Conservation (phyloP, 2,329 filamentous ascomycete genomes). For the Pleoardoris graminearum region DNA sequence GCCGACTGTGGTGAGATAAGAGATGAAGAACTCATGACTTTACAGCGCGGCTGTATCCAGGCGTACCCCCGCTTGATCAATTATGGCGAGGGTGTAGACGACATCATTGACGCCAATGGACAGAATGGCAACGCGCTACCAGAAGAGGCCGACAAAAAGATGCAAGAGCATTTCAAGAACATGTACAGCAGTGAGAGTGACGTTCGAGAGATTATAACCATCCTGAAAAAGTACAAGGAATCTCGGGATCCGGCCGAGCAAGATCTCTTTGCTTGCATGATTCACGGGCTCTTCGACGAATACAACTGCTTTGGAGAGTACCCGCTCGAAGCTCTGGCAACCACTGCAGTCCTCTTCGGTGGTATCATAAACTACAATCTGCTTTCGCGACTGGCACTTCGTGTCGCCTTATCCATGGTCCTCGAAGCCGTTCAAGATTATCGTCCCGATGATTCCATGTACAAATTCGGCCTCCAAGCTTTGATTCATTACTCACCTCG, state of each 20-base stretch:
- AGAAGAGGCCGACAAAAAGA: conserved; percentile 77
- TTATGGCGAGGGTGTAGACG: conserved; percentile 89
- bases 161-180: conserved; percentile 97
- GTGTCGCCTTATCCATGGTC: conserved; percentile 96
- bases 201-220: conserved; percentile 81
- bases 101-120: conserved; percentile 85
- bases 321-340: conserved; percentile 91
- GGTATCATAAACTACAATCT: conserved; percentile 94
- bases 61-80: conserved; percentile 95
- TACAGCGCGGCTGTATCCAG: conserved; percentile 87
- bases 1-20: conserved; percentile 57
- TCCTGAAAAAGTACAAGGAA: conserved; percentile 83
- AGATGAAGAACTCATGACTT: conserved; percentile 72
- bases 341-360: conserved; percentile 93
- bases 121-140: conserved; percentile 80
- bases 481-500: conserved; percentile 84
- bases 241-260: conserved; percentile 84
- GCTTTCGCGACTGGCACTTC: conserved; percentile 84
- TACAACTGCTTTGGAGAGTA: conserved; percentile 96
- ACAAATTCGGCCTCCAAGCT: conserved; percentile 95
- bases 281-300: conserved; percentile 95
- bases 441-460: conserved; percentile 84
- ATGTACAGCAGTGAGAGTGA: conserved; percentile 95
- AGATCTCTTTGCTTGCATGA: conserved; percentile 97
- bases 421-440: conserved; percentile 93